Conservation (phyloP, 345 rosid species). For the Euphorbia peplus region DNA sequence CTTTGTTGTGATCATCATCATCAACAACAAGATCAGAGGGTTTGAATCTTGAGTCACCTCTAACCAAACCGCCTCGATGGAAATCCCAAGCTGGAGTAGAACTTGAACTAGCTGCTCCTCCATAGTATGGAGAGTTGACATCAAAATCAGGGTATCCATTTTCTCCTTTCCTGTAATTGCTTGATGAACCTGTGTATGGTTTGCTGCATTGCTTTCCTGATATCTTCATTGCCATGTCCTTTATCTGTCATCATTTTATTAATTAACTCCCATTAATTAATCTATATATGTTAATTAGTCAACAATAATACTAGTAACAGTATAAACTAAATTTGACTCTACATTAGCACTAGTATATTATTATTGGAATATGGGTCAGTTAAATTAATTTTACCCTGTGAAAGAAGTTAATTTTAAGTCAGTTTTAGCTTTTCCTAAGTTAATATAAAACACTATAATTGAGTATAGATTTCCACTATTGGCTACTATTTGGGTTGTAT, state of each 20-base stretch:
- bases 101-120: slow-evolving; percentile 65
- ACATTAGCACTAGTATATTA: too few relatives aligned
- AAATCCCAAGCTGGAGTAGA: slow-evolving; percentile 99
- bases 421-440: too few relatives aligned
- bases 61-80: slow-evolving; percentile 18
- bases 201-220: slow-evolving; percentile 93
- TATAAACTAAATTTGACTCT: too few relatives aligned
- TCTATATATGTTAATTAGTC: too few relatives aligned
- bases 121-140: slow-evolving; percentile 62
- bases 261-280: too few relatives aligned
- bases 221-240: slow-evolving; percentile 85
- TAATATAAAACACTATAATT: too few relatives aligned
- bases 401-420: too few relatives aligned
- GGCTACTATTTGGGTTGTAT: too few relatives aligned
- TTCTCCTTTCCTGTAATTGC: slow-evolving; percentile 61
- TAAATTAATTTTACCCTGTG: too few relatives aligned
- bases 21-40: slow-evolving; percentile 73
- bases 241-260: slow-evolving; percentile 51
- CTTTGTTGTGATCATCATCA: slow-evolving; percentile 81
- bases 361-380: too few relatives aligned
- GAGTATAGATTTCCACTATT: too few relatives aligned
- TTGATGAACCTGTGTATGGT: slow-evolving; percentile 62
- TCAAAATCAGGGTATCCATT: slow-evolving; percentile 67
- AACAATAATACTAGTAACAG: too few relatives aligned
- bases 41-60: slow-evolving; percentile 53